phyloP scores from a whole-genome alignment of 345 rosid genomes.

The Erodium maritimum region DNA sequence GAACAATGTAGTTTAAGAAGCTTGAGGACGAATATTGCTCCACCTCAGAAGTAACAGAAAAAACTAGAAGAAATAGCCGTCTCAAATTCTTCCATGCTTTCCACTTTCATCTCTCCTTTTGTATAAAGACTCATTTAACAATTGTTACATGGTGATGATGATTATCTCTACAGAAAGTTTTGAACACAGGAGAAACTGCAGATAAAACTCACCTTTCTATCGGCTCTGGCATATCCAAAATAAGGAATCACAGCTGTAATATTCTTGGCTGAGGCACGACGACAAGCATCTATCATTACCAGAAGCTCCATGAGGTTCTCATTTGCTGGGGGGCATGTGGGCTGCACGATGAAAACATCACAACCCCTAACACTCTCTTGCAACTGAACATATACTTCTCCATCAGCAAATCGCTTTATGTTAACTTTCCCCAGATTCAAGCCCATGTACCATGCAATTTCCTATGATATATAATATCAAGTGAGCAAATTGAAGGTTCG shows the following conservation, averaged over 20 bases:
- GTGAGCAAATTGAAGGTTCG: not conserved
- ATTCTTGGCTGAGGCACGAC: constrained; percentile 84
- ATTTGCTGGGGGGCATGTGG: constrained; percentile 95
- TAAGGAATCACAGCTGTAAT: constrained; percentile 94
- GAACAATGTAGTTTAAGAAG: too few species aligned
- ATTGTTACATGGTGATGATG: not conserved
- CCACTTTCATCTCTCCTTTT: too few species aligned
- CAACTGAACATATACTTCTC: constrained; percentile 89
- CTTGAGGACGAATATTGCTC: too few species aligned
- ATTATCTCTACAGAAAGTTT: too few species aligned
- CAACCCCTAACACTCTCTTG: constrained; percentile 99
- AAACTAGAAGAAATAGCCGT: not conserved
- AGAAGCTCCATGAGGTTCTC: constrained; percentile 98
- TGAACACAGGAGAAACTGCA: not conserved
- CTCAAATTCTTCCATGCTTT: not conserved
- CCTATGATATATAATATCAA: constrained; percentile 23
- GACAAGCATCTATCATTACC: constrained; percentile 96
- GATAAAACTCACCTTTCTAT: constrained; percentile 54
- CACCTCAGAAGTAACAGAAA: not conserved
- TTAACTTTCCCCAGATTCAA: constrained; percentile 81
- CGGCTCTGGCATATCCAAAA: constrained; percentile 97
- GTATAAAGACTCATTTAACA: too few species aligned
- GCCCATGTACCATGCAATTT: constrained; percentile 91
- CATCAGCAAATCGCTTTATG: constrained; percentile 90
- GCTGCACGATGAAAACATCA: constrained; percentile 90